A percentile compares a stretch with the other conserved stretches of the same genome.
phyloP scores from a whole-genome alignment of 1,284 basidiomycete genomes.

The Peniophora sp. region DNA sequence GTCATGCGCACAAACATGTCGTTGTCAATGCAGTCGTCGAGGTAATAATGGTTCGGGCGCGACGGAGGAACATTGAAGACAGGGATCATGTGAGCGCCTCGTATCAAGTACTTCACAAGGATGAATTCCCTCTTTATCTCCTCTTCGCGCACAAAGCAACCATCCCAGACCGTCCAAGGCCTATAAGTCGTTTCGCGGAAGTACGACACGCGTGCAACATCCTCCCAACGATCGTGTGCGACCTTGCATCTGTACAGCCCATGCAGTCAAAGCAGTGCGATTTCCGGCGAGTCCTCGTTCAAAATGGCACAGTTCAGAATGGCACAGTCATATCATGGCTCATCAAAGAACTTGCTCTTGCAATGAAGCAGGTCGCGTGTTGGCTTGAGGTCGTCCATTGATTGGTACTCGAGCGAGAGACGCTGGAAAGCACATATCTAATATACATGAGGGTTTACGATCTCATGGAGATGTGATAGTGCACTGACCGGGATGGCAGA shows the following conservation, averaged over 20 bases:
- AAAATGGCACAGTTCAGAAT: conserved; percentile 12
- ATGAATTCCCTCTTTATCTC: conserved; percentile 8
- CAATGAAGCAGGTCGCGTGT: conserved; percentile 17
- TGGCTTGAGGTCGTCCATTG: conserved; percentile 16
- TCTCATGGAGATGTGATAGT: neutral
- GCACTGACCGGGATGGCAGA: neutral
- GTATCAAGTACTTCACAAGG: conserved; percentile 10
- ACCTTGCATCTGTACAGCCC: conserved; percentile 8
- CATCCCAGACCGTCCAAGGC: conserved; percentile 16
- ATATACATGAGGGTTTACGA: neutral
- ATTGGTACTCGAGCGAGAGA: conserved; percentile 16
- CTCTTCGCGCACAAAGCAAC: conserved; percentile 11
- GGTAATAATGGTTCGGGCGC: conserved; percentile 5
- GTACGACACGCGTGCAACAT: conserved; percentile 14
- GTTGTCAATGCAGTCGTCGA: conserved; percentile 10
- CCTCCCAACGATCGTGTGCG: conserved; percentile 11
- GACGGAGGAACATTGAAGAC: conserved; percentile 5
- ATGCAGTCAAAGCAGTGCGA: conserved; percentile 11
- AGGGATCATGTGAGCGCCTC: conserved; percentile 12
- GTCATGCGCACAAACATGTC: conserved; percentile 15
- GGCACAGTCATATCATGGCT: conserved; percentile 12
- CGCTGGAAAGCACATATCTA: conserved; percentile 18
- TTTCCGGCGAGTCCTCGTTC: conserved; percentile 12
- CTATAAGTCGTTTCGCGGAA: conserved; percentile 15
- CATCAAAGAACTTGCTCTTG: conserved; percentile 15